A percentile compares a stretch with the other conserved stretches of the same genome.
phyloP scores from a whole-genome alignment of 2,329 filamentous ascomycete species.

The Botryotinia calthae region DNA sequence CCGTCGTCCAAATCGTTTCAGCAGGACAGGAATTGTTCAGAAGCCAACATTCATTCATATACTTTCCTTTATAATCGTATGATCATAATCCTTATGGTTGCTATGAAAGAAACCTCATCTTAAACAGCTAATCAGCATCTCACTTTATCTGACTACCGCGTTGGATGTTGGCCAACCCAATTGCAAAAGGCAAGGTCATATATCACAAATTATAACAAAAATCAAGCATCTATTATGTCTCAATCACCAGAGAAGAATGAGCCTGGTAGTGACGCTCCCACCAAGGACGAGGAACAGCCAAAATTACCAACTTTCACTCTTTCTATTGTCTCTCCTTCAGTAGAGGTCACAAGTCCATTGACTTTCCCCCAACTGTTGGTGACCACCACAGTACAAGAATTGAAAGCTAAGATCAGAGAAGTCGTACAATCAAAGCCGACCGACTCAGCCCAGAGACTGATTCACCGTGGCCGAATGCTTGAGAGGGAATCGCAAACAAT shows the following conservation, averaged over 20 bases:
- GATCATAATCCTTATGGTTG: background rate
- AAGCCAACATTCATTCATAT: background rate
- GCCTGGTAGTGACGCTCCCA: constrained; percentile 23
- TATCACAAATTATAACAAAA: background rate
- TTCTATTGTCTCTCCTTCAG: constrained; percentile 58
- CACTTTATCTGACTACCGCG: background rate
- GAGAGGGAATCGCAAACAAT: constrained; percentile 55
- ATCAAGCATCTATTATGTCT: constrained; percentile 26
- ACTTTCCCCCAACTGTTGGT: constrained; percentile 49
- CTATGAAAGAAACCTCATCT: constrained; percentile 7
- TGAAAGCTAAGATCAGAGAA: constrained; percentile 59
- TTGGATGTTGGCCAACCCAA: background rate
- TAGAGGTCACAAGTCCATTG: constrained; percentile 51
- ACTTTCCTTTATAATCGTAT: no score
- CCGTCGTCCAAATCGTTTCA: background rate
- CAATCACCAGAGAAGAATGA: constrained; percentile 22
- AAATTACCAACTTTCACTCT: constrained; percentile 48
- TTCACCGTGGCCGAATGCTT: constrained; percentile 58
- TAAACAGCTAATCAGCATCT: constrained; percentile 9
- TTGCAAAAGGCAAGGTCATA: background rate
- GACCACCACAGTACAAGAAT: constrained; percentile 53
- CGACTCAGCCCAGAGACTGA: constrained; percentile 57
- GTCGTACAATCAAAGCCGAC: constrained; percentile 49
- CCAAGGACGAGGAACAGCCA: constrained; percentile 28
- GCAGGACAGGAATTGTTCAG: background rate